Base-by-base conservation (phyloP, 1,139 yeast genomes). In the Yamadazyma aaseri region DNA sequence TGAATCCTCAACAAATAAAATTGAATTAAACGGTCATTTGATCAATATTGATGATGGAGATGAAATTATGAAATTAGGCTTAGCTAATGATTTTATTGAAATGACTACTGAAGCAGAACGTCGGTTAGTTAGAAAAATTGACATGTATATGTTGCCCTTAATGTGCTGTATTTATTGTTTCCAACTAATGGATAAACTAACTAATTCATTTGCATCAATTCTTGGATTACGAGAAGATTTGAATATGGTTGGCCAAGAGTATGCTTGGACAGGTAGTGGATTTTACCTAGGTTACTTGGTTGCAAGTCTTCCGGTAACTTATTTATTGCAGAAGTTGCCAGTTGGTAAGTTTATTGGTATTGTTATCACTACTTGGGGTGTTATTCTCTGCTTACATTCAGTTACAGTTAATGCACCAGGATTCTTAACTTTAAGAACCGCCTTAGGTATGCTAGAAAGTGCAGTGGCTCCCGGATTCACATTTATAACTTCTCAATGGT, bases 381-480 rank as follows among this genome's bases (percentile, higher is more conserved):
- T 47, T 4, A 33, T 54, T 6, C 40, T 56, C 26, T 55, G 65
- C 21, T 39, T 52, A 20, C 38, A 50, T 25, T 55, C 51, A 32
- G 40, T 55, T 3, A 49, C 47, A 4, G 46, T 58, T 11, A 40
- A 49, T 4, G 54, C 49, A 35, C 47, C 55, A 24, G 60, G 59
- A 3, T 51, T 58, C 23, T 40, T 53, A 29, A 42, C 53, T 3
- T 48, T 54, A 31, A 40, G 63, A 30, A 48, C 55, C 3, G 28
- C 56, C 15, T 42, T 77, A 18, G 86, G 86, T 3, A 50, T 70
- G 32, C 60, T 74, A 29, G 86, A 79, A 47, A 63, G 74, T 22
- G 63, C 75, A 32, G 46, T 55, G 3, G 47, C 77, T 11, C 84
- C 83, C 2, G 78, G 79, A 0, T 70, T 75, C 45, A 73, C 76